Percentiles rank a stretch among this genome's conserved stretches.
phyloP scores from a whole-genome alignment of 2,329 filamentous ascomycete genomes.

The Sordariomycetes sp. region DNA sequence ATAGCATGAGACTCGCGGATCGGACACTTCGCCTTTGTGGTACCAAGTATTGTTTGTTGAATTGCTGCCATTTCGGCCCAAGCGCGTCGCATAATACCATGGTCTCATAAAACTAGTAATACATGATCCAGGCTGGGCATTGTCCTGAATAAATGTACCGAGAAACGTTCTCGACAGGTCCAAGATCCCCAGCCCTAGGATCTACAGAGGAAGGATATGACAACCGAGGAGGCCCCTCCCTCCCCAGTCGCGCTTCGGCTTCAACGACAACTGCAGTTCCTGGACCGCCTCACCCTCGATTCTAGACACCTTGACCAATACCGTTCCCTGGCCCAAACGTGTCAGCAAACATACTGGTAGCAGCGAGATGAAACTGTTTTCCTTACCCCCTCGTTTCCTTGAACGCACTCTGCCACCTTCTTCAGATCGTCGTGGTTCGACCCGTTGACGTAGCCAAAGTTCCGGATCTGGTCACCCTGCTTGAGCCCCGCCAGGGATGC shows the following conservation, averaged over 20 bases:
- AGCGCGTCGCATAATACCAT: background rate
- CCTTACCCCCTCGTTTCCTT: constrained; percentile 81
- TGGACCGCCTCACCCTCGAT: constrained; percentile 28
- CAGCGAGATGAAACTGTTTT: no score
- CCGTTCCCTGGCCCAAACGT: constrained; percentile 42
- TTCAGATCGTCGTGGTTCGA: constrained; percentile 77
- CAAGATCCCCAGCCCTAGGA: background rate
- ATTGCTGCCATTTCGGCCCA: background rate
- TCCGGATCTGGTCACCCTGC: constrained; percentile 69
- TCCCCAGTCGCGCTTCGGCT: constrained; percentile 74
- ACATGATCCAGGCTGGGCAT: background rate
- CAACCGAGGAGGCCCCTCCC: constrained; percentile 84
- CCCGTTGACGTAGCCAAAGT: constrained; percentile 76
- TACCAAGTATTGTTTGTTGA: background rate
- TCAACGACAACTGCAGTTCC: constrained; percentile 62
- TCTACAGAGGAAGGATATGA: constrained; percentile 63
- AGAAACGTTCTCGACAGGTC: background rate
- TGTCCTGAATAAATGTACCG: background rate
- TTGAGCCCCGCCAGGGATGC: constrained; percentile 74
- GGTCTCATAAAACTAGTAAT: background rate
- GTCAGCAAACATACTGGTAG: background rate
- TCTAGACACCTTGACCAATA: constrained; percentile 58
- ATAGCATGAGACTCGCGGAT: background rate
- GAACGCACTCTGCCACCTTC: constrained; percentile 82
- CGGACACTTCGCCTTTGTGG: background rate